Evolutionary conservation across 2,329 filamentous ascomycete species (phyloP), one percentile per base, ranked within the genome.

Genomic region (Claviceps sp.): DNA sequence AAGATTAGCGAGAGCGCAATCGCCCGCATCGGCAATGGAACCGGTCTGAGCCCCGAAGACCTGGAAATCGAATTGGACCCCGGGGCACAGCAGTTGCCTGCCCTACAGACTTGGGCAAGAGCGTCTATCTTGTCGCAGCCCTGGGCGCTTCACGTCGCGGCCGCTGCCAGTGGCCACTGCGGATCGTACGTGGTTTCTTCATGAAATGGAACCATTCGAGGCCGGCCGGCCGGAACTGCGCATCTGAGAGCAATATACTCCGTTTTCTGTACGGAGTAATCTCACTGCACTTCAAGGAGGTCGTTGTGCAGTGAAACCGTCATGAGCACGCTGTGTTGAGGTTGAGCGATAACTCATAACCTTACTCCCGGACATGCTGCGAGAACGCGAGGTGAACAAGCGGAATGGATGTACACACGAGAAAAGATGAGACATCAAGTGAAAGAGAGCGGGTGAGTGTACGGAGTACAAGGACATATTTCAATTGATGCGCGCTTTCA

Each of bases 201-300:
- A 68, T 70, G 55, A 34, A 70, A 1, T 67, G 72, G 52, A 72
- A 71, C 52, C 61, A 65, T 59, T 60, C 48, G 63, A 67, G 4
- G 67, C 67, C 0, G 67, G 60, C 67, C 0, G 67, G 60, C 9
- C 24, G 34, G 16, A 48, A 24, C 64, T 66, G 0, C 5, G 24
- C 11, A 16, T 30, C n/a, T 16, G 22, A 47, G 6, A 26, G 20
- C 8, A 20, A 47, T 40, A 8, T 26, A 30, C 20, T 22, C 20
- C 20, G 20, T 22, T 22, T 2, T 22, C 20, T 22, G 20, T 30
- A 30, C 26, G 7, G 7, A 30, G 7, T 30, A 4, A 20, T 38
- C 13, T 7, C 47, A 4, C 18, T 48, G 6, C 7, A 5, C 9
- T 48, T 48, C 30, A 20, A 37, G 13, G 47, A 48, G 47, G 47